phyloP scores from a whole-genome alignment of 1,139 yeast species.

The Scheffersomyces titani region DNA sequence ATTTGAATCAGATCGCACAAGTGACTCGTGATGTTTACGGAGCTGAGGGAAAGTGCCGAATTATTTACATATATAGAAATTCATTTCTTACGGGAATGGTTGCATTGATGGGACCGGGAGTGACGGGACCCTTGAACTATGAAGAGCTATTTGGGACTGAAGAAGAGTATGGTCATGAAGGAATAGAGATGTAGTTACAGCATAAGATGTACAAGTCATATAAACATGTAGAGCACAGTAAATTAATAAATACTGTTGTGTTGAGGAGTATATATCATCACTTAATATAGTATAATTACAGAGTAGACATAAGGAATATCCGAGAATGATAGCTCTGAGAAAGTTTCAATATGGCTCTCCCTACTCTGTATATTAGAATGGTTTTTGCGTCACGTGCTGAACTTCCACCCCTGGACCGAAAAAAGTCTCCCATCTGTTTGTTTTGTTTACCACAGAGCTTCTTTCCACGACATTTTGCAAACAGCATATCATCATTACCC shows the following conservation, averaged over 20 bases:
- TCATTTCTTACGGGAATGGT: conserved; percentile 55
- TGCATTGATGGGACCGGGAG: conserved; percentile 60
- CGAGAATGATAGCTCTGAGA: too few species aligned
- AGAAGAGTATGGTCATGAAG: too few species aligned
- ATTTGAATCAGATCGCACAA: conserved; percentile 54
- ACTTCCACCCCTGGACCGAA: neutral
- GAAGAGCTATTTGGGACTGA: neutral
- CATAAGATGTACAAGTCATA: too few species aligned
- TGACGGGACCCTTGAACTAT: conserved; percentile 6
- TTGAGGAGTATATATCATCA: too few species aligned
- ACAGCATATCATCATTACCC: neutral
- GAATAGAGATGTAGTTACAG: too few species aligned
- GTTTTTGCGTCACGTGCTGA: neutral
- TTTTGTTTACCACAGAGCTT: neutral
- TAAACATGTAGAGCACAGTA: too few species aligned
- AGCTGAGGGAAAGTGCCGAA: conserved; percentile 42
- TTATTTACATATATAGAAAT: conserved; percentile 43
- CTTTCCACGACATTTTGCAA: neutral
- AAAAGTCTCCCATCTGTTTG: neutral
- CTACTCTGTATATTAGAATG: neutral
- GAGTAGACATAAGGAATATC: too few species aligned
- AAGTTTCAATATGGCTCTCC: too few species aligned
- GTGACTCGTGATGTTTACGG: conserved; percentile 53
- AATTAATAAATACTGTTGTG: too few species aligned
- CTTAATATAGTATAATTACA: neutral